A percentile compares a stretch with the other conserved stretches of the same genome.
phyloP scores from a whole-genome alignment of 371 early-diverging fungal genomes.

The Chytridium lagenaria region DNA sequence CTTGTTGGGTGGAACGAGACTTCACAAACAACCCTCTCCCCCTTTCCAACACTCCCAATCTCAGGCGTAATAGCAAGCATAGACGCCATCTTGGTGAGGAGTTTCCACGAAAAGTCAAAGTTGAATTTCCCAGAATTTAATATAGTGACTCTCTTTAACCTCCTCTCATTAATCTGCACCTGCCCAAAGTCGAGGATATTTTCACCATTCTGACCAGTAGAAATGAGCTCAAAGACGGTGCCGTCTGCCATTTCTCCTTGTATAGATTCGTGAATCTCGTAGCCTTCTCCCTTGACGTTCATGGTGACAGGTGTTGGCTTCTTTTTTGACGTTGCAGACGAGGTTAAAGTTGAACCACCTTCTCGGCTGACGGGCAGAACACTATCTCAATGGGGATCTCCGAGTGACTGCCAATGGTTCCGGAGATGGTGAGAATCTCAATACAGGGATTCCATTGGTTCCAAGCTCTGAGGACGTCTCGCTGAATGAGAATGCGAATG shows the following conservation, averaged over 20 bases:
- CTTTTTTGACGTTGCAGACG: constrained; percentile 55
- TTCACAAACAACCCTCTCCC: constrained; percentile 52
- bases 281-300: constrained; percentile 64
- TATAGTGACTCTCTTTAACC: constrained; percentile 49
- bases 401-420: constrained; percentile 49
- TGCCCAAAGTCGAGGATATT: constrained; percentile 60
- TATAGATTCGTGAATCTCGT: constrained; percentile 56
- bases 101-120: constrained; percentile 61
- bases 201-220: constrained; percentile 28
- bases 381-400: constrained; percentile 55
- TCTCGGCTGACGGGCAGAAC: constrained; percentile 58
- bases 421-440: constrained; percentile 53
- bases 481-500: constrained; percentile 57
- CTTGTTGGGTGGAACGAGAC: constrained; percentile 49
- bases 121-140: constrained; percentile 61
- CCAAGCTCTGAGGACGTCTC: constrained; percentile 53
- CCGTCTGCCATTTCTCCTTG: constrained; percentile 53
- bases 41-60: constrained; percentile 56
- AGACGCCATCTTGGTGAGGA: constrained; percentile 29
- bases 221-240: constrained; percentile 37
- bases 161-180: constrained; percentile 59
- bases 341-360: constrained; percentile 59
- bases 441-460: constrained; percentile 41
- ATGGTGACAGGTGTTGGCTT: constrained; percentile 58
- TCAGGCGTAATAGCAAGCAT: constrained; percentile 50